Percentiles rank a stretch among this genome's conserved stretches.
Evolutionary conservation across 1,284 basidiomycete species (phyloP).

Genomic region (Rhodotorula sp.): DNA sequence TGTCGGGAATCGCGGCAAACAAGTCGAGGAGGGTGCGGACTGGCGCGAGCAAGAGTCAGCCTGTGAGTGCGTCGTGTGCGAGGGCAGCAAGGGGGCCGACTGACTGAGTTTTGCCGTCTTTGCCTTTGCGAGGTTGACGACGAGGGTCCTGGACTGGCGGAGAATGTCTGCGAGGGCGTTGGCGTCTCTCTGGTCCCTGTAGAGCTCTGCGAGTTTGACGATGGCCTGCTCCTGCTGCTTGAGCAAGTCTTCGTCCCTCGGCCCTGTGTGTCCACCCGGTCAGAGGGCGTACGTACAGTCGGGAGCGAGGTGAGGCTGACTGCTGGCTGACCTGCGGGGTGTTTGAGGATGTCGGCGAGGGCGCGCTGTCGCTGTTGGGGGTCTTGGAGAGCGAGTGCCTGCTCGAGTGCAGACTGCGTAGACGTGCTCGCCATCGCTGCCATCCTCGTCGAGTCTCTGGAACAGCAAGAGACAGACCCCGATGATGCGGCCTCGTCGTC

Average conservation of each 20-base stretch:
- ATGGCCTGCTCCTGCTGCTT: constrained; percentile 83
- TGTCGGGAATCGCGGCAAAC: constrained; percentile 74
- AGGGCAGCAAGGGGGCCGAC: constrained; percentile 46
- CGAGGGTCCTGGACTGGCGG: constrained; percentile 66
- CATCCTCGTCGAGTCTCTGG: not conserved
- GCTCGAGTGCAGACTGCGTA: not conserved
- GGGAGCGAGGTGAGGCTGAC: not conserved
- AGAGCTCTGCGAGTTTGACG: constrained; percentile 80
- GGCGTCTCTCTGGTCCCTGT: constrained; percentile 81
- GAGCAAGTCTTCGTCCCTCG: constrained; percentile 60
- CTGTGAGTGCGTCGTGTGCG: not conserved
- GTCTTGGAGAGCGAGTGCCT: not conserved
- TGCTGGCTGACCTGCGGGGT: constrained; percentile 25
- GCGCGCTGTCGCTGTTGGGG: not conserved
- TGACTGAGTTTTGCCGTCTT: constrained; percentile 95
- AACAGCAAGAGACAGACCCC: not conserved
- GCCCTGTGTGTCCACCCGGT: constrained; percentile 28
- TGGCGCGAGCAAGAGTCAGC: constrained; percentile 47
- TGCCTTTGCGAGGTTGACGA: constrained; percentile 73
- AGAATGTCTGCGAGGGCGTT: constrained; percentile 82
- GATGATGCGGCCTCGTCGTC: constrained; percentile 6
- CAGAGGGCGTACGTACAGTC: not conserved
- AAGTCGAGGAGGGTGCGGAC: constrained; percentile 89
- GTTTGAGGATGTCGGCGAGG: constrained; percentile 18
- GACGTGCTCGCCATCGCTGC: constrained; percentile 4